A percentile compares a stretch with the other conserved stretches of the same genome.
Evolutionary conservation across 2,329 filamentous ascomycete genomes (phyloP).

Genomic region (Ophiocordyceps polyrhachis-furcata): DNA sequence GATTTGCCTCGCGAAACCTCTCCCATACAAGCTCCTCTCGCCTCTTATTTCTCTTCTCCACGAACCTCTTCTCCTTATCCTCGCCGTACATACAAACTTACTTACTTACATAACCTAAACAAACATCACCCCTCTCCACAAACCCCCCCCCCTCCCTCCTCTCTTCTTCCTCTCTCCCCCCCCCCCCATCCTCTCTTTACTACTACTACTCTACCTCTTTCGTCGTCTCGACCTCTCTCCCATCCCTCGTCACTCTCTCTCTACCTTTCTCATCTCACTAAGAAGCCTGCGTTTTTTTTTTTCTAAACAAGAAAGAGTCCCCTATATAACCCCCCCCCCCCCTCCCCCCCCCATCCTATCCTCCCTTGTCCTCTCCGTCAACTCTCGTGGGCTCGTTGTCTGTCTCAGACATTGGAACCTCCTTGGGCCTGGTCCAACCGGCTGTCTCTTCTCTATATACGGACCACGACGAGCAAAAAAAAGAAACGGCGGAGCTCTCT

Average conservation of each 20-base stretch:
- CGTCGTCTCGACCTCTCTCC: background rate
- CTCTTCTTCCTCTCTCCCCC: background rate
- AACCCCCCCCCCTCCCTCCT: background rate
- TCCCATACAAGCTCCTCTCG: background rate
- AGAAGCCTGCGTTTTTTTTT: background rate
- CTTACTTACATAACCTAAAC: conserved; percentile 1
- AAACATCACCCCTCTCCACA: no score
- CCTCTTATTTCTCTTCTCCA: background rate
- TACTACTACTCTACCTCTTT: background rate
- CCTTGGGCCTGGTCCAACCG: background rate
- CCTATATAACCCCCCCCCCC: background rate
- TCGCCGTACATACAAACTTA: background rate
- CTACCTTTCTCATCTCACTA: background rate
- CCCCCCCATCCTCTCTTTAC: background rate
- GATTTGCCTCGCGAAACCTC: conserved; percentile 1
- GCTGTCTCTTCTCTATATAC: background rate
- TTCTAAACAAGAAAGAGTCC: background rate
- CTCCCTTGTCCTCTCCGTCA: background rate
- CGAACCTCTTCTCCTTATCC: background rate
- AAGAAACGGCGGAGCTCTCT: conserved; percentile 1
- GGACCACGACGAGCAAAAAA: background rate
- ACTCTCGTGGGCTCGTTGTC: background rate
- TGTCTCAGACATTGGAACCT: conserved; percentile 3
- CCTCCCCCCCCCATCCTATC: background rate
- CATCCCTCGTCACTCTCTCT: background rate